A percentile compares a stretch with the other conserved stretches of the same genome.
Conservation (phyloP, 768 basidiomycete species). For the Panaeolus cyanescens region DNA sequence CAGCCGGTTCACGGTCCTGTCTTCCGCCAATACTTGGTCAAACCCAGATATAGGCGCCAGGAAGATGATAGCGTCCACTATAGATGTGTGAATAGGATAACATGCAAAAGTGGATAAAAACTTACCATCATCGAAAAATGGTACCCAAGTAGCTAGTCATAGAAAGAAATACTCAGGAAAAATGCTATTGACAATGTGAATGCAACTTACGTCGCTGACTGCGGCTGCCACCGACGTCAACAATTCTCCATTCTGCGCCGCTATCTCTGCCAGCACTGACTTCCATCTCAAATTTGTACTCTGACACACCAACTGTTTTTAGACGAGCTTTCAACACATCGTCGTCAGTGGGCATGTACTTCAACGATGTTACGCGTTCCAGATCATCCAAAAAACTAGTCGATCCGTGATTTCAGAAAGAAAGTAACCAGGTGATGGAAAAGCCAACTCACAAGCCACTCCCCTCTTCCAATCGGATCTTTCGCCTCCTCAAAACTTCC, state of each 20-base stretch:
- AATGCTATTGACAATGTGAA: background rate
- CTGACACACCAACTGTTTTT: constrained; percentile 78
- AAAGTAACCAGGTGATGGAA: constrained; percentile 2
- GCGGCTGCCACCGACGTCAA: constrained; percentile 77
- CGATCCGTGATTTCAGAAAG: constrained; percentile 7
- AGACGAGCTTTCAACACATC: constrained; percentile 77
- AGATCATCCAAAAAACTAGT: constrained; percentile 71
- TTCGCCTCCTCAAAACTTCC: constrained; percentile 53
- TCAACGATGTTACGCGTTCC: constrained; percentile 60
- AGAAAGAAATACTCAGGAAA: background rate
- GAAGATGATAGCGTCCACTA: constrained; percentile 76
- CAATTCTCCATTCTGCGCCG: constrained; percentile 73
- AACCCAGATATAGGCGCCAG: constrained; percentile 76
- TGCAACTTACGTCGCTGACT: constrained; percentile 45
- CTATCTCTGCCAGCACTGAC: constrained; percentile 52
- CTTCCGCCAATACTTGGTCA: constrained; percentile 70
- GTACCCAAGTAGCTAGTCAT: constrained; percentile 61
- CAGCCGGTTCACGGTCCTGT: constrained; percentile 60
- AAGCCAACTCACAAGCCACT: constrained; percentile 69
- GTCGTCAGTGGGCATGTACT: constrained; percentile 73
- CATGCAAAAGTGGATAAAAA: background rate
- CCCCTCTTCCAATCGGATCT: constrained; percentile 68
- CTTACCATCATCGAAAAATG: constrained; percentile 67
- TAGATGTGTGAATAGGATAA: background rate
- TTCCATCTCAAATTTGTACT: constrained; percentile 81